Percentiles rank a stretch among this genome's conserved stretches.
These are phyloP conservation scores for Cyclotella cryptica DNA, from an alignment of 108 stramenopile species.

Conservation along the genomic window DNA sequence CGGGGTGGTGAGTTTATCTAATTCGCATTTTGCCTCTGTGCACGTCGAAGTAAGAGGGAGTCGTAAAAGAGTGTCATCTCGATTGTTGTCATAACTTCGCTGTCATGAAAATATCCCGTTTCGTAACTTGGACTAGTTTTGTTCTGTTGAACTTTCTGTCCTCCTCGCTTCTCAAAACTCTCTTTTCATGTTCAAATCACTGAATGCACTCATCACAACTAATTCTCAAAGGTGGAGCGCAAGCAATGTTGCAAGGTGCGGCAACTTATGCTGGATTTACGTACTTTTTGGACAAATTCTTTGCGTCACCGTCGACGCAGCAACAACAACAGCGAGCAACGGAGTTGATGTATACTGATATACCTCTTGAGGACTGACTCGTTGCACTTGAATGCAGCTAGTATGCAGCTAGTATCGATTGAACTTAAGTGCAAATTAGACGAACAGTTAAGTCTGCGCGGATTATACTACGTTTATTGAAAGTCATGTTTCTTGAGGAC, in stretches of 20 bases:
- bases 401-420: too few relatives aligned
- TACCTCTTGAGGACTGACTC: constrained; percentile 30
- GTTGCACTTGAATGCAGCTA: background rate
- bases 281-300: constrained; percentile 60
- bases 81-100: too few relatives aligned
- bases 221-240: constrained; percentile 59
- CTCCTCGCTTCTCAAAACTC: background rate
- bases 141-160: background rate
- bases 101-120: too few relatives aligned
- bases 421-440: too few relatives aligned
- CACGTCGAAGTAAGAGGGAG: background rate
- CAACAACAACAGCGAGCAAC: constrained; percentile 13
- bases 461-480: too few relatives aligned
- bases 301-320: constrained; percentile 28
- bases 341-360: constrained; percentile 42
- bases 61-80: background rate
- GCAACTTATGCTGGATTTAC: constrained; percentile 77
- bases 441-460: too few relatives aligned
- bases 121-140: background rate
- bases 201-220: background rate
- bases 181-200: background rate
- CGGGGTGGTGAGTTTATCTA: constrained; percentile 57
- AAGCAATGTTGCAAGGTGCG: constrained; percentile 79
- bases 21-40: background rate
- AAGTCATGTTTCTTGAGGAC: too few relatives aligned